Conservation (phyloP, 2,329 filamentous ascomycete species). For the Penicillium glabrum region DNA sequence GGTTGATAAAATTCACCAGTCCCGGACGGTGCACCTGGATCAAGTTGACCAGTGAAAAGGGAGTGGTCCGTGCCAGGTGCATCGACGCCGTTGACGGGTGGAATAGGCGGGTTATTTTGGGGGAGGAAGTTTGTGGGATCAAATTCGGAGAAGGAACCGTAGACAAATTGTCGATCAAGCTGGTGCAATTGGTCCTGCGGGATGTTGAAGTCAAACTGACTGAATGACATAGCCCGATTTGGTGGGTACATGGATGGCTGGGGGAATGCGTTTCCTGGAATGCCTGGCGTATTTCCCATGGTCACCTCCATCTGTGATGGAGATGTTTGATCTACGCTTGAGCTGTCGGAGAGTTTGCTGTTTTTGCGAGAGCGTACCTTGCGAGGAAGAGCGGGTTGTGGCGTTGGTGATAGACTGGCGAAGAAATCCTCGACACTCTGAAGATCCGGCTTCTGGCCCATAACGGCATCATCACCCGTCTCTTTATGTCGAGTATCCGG, state of each 20-base stretch:
- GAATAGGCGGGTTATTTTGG: conserved; percentile 27
- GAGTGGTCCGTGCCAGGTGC: conserved; percentile 20
- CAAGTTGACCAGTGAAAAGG: conserved; percentile 37
- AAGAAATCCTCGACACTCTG: conserved; percentile 95
- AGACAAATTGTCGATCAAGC: conserved; percentile 74
- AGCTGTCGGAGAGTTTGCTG: conserved; percentile 26
- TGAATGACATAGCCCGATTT: conserved; percentile 28
- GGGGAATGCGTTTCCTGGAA: conserved; percentile 37
- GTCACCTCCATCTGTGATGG: conserved; percentile 29
- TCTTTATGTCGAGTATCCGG: conserved; percentile 70
- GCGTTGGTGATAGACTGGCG: conserved; percentile 69
- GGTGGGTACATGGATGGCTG: conserved; percentile 36
- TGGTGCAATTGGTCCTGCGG: conserved; percentile 57
- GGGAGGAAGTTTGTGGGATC: conserved; percentile 43
- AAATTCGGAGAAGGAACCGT: conserved; percentile 66
- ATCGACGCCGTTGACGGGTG: conserved; percentile 27
- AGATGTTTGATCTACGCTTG: conserved; percentile 27
- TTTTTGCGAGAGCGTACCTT: conserved; percentile 34
- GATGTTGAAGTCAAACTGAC: conserved; percentile 40
- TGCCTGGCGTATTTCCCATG: conserved; percentile 30
- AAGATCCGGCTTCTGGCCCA: conserved; percentile 86
- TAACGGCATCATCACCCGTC: conserved; percentile 78
- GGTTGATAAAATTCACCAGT: conserved; percentile 42
- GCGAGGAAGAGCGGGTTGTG: conserved; percentile 47
- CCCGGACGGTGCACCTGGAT: conserved; percentile 35